Base-by-base conservation (phyloP, 192 early-diverging fungal genomes). In the Linnemannia hyalina region DNA sequence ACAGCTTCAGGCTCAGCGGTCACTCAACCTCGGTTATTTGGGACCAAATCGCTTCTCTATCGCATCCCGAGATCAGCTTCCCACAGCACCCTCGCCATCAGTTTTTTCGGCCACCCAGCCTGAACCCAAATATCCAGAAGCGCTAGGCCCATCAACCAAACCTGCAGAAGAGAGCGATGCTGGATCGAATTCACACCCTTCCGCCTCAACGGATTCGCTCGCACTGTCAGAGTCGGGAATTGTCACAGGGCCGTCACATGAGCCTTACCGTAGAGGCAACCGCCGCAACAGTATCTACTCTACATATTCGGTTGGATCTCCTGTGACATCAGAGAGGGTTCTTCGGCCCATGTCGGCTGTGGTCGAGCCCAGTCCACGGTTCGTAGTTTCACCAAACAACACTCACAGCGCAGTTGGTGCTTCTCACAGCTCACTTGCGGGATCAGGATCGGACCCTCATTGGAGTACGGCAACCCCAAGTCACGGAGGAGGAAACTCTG, bases 11-110 rank as follows among this genome's bases (percentile, higher is more conserved):
- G 29, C 82, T 0, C 77, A 76, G 3, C 40, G 78, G 20, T 72
- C 78, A 32, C 46, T 80, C 4, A 75, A 68, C 46, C 55, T 76
- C 9, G 82, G 82, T 11, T 40, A 72, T 8, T 20, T 84, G 18
- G 57, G 40, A n/a, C 60, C 47, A 4, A 85, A 69, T 46, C 83
- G 75, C 9, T 69, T 73, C 23, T 36, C 57, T 3, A 15, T 77
- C 9, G 23, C 29, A 65, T 65, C 83, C 35, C 78, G 83, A 0
- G 83, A 85, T 32, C 78, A 80, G 35, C 29, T 85, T 38, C 83
- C 83, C 6, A 85, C 83, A 41, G 83, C 78, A n/a, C 75, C 74
- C 26, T 80, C 77, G 0, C 82, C 82, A 7, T 70, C 83, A 41
- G 70, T 68, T 0, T 73, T 77, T 46, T 80, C 83, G 0, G 69